phyloP scores from a whole-genome alignment of 441 rosid species.

The Capsella rubella region DNA sequence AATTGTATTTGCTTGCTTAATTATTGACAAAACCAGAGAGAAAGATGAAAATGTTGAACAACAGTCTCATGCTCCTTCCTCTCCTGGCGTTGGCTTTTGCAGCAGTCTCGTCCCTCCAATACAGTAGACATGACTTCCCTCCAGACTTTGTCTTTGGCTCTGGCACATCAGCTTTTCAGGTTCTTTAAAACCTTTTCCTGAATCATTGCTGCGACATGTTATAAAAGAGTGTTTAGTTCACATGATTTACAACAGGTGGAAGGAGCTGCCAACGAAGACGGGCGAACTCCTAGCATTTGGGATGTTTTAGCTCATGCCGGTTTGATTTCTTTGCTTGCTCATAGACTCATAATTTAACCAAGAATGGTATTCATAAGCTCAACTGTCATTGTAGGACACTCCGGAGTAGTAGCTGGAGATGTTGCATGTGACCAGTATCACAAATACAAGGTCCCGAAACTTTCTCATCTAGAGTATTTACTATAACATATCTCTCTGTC shows the following conservation, averaged over 20 bases:
- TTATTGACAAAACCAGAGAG: conserved; percentile 5
- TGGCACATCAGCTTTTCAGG: conserved; percentile 43
- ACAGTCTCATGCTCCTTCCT: conserved; percentile 3
- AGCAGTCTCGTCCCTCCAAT: conserved; percentile 12
- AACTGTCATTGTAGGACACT: conserved; percentile 19
- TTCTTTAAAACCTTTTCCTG: neutral
- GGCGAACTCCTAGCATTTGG: conserved; percentile 68
- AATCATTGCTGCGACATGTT: neutral
- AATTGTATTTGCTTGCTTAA: neutral
- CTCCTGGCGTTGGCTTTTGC: conserved; percentile 4
- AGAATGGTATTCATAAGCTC: neutral
- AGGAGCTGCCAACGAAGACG: conserved; percentile 72
- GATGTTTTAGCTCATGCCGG: conserved; percentile 58
- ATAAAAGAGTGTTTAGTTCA: neutral
- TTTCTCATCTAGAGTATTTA: neutral
- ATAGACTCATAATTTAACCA: neutral
- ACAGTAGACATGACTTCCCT: conserved; percentile 34
- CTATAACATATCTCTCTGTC: neutral
- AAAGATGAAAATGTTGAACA: conserved; percentile 19
- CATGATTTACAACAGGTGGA: conserved; percentile 46
- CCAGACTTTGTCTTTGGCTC: conserved; percentile 31
- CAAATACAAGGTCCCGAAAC: conserved; percentile 33
- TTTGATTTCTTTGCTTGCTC: conserved; percentile 17
- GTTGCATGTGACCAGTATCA: conserved; percentile 40
- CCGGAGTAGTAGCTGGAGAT: conserved; percentile 15